phyloP scores from a whole-genome alignment of 441 rosid genomes.

The Arabidopsis lyrata region DNA sequence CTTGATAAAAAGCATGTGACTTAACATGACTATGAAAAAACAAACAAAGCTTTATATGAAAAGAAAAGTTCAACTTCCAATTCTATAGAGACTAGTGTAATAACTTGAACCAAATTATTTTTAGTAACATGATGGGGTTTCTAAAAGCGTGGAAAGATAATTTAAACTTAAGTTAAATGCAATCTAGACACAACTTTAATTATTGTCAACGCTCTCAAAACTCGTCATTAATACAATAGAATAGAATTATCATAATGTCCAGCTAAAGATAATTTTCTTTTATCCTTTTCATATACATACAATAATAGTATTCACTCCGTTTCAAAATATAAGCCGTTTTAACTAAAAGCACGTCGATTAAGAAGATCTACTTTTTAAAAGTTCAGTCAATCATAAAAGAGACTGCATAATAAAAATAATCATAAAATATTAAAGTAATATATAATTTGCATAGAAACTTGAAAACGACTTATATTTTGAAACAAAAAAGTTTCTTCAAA shows the following conservation, averaged over 20 bases:
- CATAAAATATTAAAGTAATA: too few species aligned
- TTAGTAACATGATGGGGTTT: constrained; percentile 1
- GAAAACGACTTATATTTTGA: too few species aligned
- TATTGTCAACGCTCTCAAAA: constrained; percentile 35
- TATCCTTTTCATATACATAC: background rate
- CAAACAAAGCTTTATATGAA: constrained; percentile 14
- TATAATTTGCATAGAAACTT: too few species aligned
- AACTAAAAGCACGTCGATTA: too few species aligned
- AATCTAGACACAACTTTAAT: constrained; percentile 24
- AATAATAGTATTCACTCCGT: background rate
- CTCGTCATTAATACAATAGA: constrained; percentile 16
- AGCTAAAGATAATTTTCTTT: background rate
- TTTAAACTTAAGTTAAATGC: constrained; percentile 1
- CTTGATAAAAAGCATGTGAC: constrained; percentile 17
- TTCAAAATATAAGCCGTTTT: too few species aligned
- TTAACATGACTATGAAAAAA: constrained; percentile 12
- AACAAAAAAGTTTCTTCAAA: too few species aligned
- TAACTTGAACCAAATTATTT: background rate
- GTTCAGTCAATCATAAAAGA: too few species aligned
- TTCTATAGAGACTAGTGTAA: background rate
- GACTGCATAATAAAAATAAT: too few species aligned
- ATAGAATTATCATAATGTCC: too few species aligned
- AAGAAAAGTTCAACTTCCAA: constrained; percentile 25
- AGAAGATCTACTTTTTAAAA: too few species aligned
- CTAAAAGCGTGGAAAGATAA: constrained; percentile 32